phyloP scores from a whole-genome alignment of 139 green algal species.

The Desmodesmus armatus region DNA sequence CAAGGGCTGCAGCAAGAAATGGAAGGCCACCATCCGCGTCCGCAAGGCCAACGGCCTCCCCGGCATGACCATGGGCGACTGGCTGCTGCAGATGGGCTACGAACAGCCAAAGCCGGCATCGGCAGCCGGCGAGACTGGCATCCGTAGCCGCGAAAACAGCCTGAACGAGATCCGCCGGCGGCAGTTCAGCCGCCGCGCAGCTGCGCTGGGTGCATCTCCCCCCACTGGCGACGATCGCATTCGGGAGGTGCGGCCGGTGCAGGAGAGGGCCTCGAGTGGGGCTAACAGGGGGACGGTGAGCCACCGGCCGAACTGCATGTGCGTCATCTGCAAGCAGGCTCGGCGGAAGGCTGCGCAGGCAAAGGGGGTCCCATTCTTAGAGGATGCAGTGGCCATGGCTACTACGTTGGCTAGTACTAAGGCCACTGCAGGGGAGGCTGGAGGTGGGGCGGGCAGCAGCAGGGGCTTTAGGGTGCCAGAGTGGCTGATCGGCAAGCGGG shows the following conservation, averaged over 20 bases:
- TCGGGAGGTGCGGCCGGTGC: neutral
- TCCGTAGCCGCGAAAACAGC: constrained; percentile 46
- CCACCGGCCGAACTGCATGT: constrained; percentile 80
- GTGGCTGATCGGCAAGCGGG: constrained; percentile 76
- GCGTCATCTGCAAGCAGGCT: constrained; percentile 88
- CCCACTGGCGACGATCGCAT: neutral
- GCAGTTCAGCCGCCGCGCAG: neutral
- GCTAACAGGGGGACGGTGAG: constrained; percentile 22
- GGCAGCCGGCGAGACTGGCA: neutral
- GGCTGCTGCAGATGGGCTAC: constrained; percentile 76
- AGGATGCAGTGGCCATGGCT: neutral
- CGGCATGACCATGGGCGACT: constrained; percentile 81
- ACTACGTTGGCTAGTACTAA: neutral
- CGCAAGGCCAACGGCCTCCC: constrained; percentile 58
- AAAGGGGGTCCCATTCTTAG: neutral
- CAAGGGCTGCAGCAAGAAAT: constrained; percentile 86
- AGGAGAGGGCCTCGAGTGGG: neutral
- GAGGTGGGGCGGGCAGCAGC: neutral
- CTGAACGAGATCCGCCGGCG: constrained; percentile 38
- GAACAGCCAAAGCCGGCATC: constrained; percentile 58
- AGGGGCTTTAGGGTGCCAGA: too few relatives aligned
- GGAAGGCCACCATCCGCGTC: constrained; percentile 83
- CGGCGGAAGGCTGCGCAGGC: constrained; percentile 53
- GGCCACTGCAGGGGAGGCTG: neutral
- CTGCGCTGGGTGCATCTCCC: neutral